Conservation (phyloP, 106 monocot genomes). For the Allium cepa region DNA sequence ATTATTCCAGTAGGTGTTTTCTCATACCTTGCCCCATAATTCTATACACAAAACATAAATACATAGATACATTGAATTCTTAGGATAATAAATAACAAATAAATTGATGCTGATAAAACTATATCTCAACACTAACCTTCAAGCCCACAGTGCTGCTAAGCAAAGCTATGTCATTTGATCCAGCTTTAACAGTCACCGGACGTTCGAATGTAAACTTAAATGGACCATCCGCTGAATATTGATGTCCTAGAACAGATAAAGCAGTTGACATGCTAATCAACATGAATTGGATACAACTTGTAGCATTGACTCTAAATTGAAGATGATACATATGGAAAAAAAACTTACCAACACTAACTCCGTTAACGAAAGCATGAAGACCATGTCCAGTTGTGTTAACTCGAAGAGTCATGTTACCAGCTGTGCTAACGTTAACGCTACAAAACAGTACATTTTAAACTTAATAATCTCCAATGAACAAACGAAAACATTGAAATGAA, state of each 20-base stretch:
- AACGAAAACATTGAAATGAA: neutral
- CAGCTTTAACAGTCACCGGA: constrained; percentile 10
- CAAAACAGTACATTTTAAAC: neutral
- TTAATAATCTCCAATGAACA: neutral
- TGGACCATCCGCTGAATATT: constrained; percentile 17
- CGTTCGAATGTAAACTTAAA: constrained; percentile 38
- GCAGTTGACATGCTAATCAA: neutral
- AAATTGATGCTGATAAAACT: neutral
- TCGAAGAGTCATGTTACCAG: constrained; percentile 28
- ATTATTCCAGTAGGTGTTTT: neutral
- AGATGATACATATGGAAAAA: neutral
- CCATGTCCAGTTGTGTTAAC: constrained; percentile 47
- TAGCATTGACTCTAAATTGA: neutral
- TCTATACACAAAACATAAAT: neutral
- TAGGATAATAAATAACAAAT: too few species aligned
- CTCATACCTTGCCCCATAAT: neutral
- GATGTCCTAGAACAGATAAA: constrained; percentile 22
- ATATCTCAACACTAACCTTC: constrained; percentile 26
- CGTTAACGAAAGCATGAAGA: constrained; percentile 65
- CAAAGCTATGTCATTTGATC: constrained; percentile 48
- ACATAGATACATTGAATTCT: neutral
- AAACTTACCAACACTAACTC: constrained; percentile 31
- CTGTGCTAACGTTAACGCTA: constrained; percentile 12
- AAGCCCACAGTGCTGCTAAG: constrained; percentile 74
- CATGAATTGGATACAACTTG: neutral